Evolutionary conservation across 2,329 filamentous ascomycete species (phyloP), one percentile per base, ranked within the genome.

Genomic region (Cadophora gregata): DNA sequence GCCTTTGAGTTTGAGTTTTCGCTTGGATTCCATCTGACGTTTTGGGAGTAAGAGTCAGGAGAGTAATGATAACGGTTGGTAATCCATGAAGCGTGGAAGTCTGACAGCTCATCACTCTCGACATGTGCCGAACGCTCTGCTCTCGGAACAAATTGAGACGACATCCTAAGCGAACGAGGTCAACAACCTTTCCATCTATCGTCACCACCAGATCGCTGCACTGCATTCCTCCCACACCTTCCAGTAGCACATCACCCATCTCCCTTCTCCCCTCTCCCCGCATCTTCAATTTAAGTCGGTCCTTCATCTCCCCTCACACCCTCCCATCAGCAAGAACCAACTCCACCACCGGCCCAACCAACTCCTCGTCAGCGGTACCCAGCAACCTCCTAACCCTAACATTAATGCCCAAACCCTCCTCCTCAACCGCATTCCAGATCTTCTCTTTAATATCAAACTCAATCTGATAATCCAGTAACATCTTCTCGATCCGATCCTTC

Each of bases 241-340:
- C 45, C 45, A 19, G 4, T 4, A 2, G 10, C n/a, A 7, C 9
- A 19, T 12, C 24, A 21, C 21, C 21, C 24, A 25, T 24, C 21
- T 7, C 21, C 48, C 48, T 14, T 14, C 21, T 27, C 48, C 48
- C 7, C 1, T 12, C 47, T 51, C 50, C n/a, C 8, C 19, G 2
- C 19, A 21, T 1, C 19, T n/a, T 19, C 14, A 6, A 27, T 10
- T 16, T 16, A 12, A 38, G 36, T 9, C 14, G 31, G 10, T 9
- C 33, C 33, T 36, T 36, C 33, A 36, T 9, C 9, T 1, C 38
- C 38, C 14, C 38, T 42, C 38, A 14, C 12, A n/a, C 31, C 45
- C 53, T 58, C 27, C 63, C 63, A 64, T 51, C 63, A 42, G 63
- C 63, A 25, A 64, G 45, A n/a, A 60, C 25, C 45, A 64, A 42